These are phyloP conservation scores for Thermoascus crustaceus DNA, from an alignment of 2,329 filamentous ascomycete genomes.

Conservation along the genomic window DNA sequence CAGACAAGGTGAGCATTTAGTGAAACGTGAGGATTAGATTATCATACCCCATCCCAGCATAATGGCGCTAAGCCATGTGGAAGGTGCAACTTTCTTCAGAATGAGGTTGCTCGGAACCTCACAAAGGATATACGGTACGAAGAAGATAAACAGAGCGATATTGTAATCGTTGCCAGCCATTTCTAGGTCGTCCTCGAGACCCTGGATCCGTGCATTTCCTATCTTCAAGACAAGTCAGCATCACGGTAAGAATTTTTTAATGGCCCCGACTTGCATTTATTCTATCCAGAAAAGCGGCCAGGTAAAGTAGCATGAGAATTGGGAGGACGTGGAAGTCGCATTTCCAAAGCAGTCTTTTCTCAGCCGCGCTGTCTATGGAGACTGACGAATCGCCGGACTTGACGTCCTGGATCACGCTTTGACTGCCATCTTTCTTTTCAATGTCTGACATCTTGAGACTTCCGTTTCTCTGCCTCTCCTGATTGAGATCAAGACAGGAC, in stretches of 20 bases:
- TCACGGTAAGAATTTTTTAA: background rate
- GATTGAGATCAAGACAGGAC: too few species aligned
- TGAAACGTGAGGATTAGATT: background rate
- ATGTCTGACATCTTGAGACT: too few species aligned
- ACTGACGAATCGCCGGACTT: too few species aligned
- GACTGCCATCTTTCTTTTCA: too few species aligned
- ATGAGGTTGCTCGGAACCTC: slow-evolving; percentile 23
- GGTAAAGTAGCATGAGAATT: slow-evolving; percentile 39
- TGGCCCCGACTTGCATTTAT: slow-evolving; percentile 27
- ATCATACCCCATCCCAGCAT: slow-evolving; percentile 34
- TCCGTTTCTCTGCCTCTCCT: too few species aligned
- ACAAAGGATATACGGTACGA: slow-evolving; percentile 20
- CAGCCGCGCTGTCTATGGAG: slow-evolving; percentile 20
- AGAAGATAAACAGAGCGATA: slow-evolving; percentile 27
- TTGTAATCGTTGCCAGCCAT: slow-evolving; percentile 24
- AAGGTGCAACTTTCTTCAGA: slow-evolving; percentile 29
- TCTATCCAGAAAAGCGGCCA: slow-evolving; percentile 41
- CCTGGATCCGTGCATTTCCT: slow-evolving; percentile 16
- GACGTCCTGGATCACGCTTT: too few species aligned
- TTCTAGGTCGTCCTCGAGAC: slow-evolving; percentile 14
- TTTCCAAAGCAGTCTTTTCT: slow-evolving; percentile 42
- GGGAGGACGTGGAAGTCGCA: slow-evolving; percentile 43
- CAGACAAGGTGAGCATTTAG: slow-evolving; percentile 8
- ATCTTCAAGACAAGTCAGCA: slow-evolving; percentile 1
- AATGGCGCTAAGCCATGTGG: slow-evolving; percentile 34